These are phyloP conservation scores for Vanrija sp. DNA, from an alignment of 1,284 basidiomycete species.

Conservation along the genomic window DNA sequence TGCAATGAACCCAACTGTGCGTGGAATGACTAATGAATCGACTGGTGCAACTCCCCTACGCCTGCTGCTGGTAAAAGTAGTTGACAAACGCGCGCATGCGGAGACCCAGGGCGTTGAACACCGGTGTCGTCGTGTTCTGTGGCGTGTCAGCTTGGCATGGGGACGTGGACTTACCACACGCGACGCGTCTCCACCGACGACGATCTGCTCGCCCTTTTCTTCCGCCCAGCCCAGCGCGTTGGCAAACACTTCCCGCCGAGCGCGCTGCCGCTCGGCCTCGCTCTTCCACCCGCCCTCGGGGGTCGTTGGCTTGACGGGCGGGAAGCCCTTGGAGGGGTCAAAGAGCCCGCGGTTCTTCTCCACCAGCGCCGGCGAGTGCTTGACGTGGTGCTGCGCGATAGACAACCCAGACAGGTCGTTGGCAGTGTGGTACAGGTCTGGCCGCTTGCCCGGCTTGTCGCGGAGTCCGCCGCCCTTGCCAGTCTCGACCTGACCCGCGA, in stretches of 20 bases:
- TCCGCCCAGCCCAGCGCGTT: conserved; percentile 70
- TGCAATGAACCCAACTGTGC: too few species aligned
- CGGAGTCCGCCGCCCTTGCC: conserved; percentile 68
- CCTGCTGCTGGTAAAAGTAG: conserved; percentile 67
- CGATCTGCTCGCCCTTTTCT: conserved; percentile 58
- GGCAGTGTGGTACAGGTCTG: conserved; percentile 87
- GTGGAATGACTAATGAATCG: background rate
- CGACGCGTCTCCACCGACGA: conserved; percentile 65
- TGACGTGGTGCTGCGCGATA: conserved; percentile 72
- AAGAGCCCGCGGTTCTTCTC: conserved; percentile 47
- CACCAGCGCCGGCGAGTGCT: conserved; percentile 53
- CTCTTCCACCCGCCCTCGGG: conserved; percentile 28
- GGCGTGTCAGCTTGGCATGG: background rate
- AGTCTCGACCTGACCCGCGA: conserved; percentile 71
- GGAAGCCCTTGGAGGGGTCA: conserved; percentile 28
- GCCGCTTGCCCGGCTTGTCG: conserved; percentile 88
- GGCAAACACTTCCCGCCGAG: conserved; percentile 59
- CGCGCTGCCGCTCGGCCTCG: conserved; percentile 42
- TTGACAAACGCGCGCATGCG: conserved; percentile 67
- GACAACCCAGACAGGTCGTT: conserved; percentile 89
- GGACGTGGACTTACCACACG: conserved; percentile 59
- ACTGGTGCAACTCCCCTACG: too few species aligned
- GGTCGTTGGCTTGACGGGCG: conserved; percentile 24
- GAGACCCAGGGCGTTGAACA: conserved; percentile 78
- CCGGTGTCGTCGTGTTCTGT: conserved; percentile 80